These are phyloP conservation scores for Globisporangium radiosum DNA, from an alignment of 352 stramenopile species.

Conservation along the genomic window DNA sequence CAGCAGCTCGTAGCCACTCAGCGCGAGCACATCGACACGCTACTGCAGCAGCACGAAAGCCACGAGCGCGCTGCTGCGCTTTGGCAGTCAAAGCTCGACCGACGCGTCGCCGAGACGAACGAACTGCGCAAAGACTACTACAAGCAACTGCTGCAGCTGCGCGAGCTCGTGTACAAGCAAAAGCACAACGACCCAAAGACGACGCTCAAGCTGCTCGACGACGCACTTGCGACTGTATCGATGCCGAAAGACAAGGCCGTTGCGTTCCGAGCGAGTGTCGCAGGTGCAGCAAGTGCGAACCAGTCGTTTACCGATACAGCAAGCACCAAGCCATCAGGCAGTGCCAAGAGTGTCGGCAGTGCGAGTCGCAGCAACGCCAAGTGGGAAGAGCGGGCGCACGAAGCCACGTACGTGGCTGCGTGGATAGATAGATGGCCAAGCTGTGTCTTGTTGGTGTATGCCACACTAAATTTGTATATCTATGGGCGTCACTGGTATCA, in stretches of 20 bases:
- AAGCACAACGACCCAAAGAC: conserved; percentile 33
- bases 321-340: too few relatives aligned
- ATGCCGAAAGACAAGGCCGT: conserved; percentile 11
- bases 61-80: conserved; percentile 27
- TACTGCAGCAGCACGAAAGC: conserved; percentile 10
- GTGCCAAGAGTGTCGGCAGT: background rate
- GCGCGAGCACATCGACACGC: conserved; percentile 16
- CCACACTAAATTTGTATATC: background rate
- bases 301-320: background rate
- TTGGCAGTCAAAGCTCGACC: conserved; percentile 52
- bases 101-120: conserved; percentile 57
- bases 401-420: conserved; percentile 29
- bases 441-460: background rate
- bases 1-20: conserved; percentile 15
- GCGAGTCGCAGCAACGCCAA: conserved; percentile 30
- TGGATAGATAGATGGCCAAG: background rate
- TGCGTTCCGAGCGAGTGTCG: background rate
- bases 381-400: conserved; percentile 44
- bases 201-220: conserved; percentile 45
- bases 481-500: conserved; percentile 3
- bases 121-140: conserved; percentile 64
- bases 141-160: conserved; percentile 65
- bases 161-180: conserved; percentile 57
- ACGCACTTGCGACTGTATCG: conserved; percentile 29
- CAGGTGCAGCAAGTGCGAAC: background rate